Conservation (phyloP, 192 early-diverging fungal genomes). For the Backusella liffmaniae region DNA sequence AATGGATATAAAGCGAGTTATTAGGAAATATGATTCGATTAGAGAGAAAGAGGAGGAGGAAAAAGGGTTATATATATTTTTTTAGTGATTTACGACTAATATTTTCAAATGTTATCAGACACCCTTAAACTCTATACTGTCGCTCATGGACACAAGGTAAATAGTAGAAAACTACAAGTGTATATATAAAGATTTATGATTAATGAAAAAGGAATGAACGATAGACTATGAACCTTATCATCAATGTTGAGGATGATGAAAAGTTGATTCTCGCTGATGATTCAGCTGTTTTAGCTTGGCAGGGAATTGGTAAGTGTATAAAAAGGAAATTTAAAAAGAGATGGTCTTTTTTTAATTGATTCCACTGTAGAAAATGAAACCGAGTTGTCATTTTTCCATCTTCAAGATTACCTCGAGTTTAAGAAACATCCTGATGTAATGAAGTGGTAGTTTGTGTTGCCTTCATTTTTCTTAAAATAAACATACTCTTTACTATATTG, state of each 20-base stretch:
- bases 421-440: constrained; percentile 70
- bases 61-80: background rate
- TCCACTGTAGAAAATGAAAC: constrained; percentile 70
- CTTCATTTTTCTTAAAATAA: background rate
- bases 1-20: background rate
- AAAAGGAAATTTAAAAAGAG: background rate
- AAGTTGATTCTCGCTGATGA: constrained; percentile 61
- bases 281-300: constrained; percentile 46
- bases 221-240: constrained; percentile 81
- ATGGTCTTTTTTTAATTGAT: background rate
- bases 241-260: constrained; percentile 79
- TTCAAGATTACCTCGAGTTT: constrained; percentile 66
- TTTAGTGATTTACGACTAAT: background rate
- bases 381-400: constrained; percentile 82
- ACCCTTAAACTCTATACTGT: constrained; percentile 76
- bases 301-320: constrained; percentile 56
- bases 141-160: constrained; percentile 71
- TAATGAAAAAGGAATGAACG: constrained; percentile 34
- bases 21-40: background rate
- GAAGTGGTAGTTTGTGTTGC: constrained; percentile 62
- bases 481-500: background rate
- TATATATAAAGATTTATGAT: background rate
- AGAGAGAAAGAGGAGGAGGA: background rate
- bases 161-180: background rate
- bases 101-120: constrained; percentile 44